phyloP scores from a whole-genome alignment of 331 rosid genomes.

The Rhamnella rubrinervis region DNA sequence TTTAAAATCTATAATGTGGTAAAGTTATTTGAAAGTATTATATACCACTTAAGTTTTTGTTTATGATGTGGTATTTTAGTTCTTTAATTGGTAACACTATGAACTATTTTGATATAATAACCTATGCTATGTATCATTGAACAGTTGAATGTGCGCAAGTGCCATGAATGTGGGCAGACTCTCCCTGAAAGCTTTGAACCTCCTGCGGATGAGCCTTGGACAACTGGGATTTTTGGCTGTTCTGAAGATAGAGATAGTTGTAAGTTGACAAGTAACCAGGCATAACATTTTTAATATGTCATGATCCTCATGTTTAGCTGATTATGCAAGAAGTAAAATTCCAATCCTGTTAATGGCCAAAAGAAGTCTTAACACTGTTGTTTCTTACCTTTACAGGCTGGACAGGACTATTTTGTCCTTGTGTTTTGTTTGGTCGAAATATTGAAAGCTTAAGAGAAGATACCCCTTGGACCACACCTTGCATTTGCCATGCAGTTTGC shows the following conservation, averaged over 20 bases:
- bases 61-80: neutral
- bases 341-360: neutral
- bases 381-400: conserved; percentile 47
- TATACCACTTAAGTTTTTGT: neutral
- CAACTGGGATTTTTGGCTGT: conserved; percentile 89
- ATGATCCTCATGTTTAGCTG: neutral
- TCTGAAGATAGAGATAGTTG: conserved; percentile 85
- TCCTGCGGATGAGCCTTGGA: conserved; percentile 96
- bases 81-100: neutral
- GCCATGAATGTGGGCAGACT: conserved; percentile 85
- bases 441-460: conserved; percentile 71
- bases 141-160: conserved; percentile 76
- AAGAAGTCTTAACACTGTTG: neutral
- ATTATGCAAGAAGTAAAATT: neutral
- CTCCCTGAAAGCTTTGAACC: conserved; percentile 96
- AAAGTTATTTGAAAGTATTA: neutral
- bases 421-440: conserved; percentile 90
- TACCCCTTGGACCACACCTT: conserved; percentile 74
- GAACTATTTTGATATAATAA: conserved; percentile 5
- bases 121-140: conserved; percentile 10
- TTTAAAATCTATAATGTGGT: too few species aligned
- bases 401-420: conserved; percentile 91
- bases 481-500: conserved; percentile 86
- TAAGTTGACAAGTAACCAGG: conserved; percentile 47
- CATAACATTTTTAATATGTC: neutral